Base-by-base conservation (phyloP, 1,139 yeast genomes). In the Candida freyschussii region DNA sequence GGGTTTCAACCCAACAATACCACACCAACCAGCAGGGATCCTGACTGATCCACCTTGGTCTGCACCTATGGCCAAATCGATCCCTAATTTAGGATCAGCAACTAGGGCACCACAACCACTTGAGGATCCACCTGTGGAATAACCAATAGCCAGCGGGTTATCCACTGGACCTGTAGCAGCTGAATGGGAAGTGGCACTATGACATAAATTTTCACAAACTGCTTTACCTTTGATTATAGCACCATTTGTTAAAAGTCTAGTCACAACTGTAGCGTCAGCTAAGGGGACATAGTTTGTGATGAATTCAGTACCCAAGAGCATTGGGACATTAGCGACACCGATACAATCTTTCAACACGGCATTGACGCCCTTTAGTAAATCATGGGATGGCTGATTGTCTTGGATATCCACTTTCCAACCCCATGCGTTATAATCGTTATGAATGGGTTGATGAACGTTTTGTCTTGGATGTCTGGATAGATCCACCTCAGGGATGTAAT, bases 1-100 rank as follows among this genome's bases (percentile, higher is more conserved):
- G 7, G 68, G 68, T 40, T 65, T 59, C 29, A 63, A 48, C 8
- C 68, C 69, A 21, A 54, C 57, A 17, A 62, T 44, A 4, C 69
- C 69, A 29, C 64, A 56, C 44, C 55, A 62, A 6, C 60, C 60
- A 12, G 60, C 56, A 5, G 63, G 64, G 14, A 56, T 52, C 14
- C 63, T 48, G 23, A 59, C 56, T 27, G 56, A 49, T 8, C 64
- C 63, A 16, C 63, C 64, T 33, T 59, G 62, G 33, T 59, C 64
- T 26, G 60, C 59, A n/a, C 64, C 64, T 17, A 59, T 44, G 1
- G 58, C 54, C 23, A 56, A 36, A 12, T 55, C 57, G 8, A 59
- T 56, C n/a, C n/a, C n/a, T n/a, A n/a, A n/a, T 21, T 49, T 45
- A 12, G 56, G 54, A 8, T 57, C 51, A 4, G 58, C 62, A 12